Base-by-base conservation (phyloP, 257 asterid genomes). In the Solanum lycopersicoides region DNA sequence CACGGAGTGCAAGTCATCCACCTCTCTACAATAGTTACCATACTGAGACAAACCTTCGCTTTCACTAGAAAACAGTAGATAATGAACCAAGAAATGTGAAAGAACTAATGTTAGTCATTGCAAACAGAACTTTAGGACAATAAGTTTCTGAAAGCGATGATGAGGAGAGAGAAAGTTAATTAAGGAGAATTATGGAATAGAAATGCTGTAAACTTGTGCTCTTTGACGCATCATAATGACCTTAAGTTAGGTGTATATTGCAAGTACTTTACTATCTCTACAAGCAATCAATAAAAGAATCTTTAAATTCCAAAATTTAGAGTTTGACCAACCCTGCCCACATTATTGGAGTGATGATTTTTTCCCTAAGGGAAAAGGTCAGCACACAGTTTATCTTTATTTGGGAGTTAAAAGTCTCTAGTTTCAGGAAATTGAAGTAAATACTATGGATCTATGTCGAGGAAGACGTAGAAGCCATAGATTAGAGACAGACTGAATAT, bases 31-130 rank as follows among this genome's bases (percentile, higher is more conserved):
- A 88, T 94, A 94, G 93, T 95, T 91, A 77, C 94, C 98, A 88
- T 85, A 95, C 87, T 91, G 87, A 93, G 95, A 96, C 16, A 89
- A 50, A 69, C 99, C 98, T 91, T 96, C 98, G 77, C 99, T 96
- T 92, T 95, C 99, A 90, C 98, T 96, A 90, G 32, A 91, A 87
- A 91, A 44, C 53, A 88, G 88, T 66, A 34, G 87, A 11, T 47
- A 80, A 28, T 77, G 80, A 39, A 39, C 10, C 82, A 74, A 37
- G 82, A 74, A 72, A 37, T 21, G 32, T 39, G 80, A 72, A 35
- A 34, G 80, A 72, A 72, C 16, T 35, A 72, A 72, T 18, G 80
- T 72, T 72, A 72, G 80, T 20, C 9, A 72, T 12, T 20, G 80
- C 47, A 72, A 16, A 18, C 25, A 35, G 28, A 72, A 18, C 37